Base-by-base conservation (phyloP, 2,329 filamentous ascomycete genomes). In the Emergomyces africanus region DNA sequence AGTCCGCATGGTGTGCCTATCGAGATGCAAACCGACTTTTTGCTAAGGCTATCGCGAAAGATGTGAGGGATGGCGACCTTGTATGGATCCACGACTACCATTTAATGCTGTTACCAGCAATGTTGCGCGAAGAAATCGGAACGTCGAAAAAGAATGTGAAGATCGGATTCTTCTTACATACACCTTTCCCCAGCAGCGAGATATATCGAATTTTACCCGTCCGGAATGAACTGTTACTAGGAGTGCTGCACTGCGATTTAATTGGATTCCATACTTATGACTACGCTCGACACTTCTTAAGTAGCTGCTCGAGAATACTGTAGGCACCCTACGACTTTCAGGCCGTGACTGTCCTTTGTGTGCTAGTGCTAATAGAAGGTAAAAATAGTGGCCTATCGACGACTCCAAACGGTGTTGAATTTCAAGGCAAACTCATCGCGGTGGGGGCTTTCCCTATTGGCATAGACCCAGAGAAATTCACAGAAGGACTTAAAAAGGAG, bases 11-110 rank as follows among this genome's bases (percentile, higher is more conserved):
- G 94, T 82, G 86, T 28, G 92, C 90, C 57, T 97, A 97, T 78
- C 86, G 86, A 68, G 88, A 96, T 70, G 92, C 95, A 65, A 99
- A 97, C 75, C 84, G 87, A 54, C 81, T 95, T 8, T 99, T 97
- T 69, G 92, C 94, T 61, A 86, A 92, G 76, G 86, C 88, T 15
- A 87, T 99, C 64, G 85, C 88, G 59, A 86, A 87, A 66, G 89
- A 96, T 67, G 89, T 96, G 12, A 83, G 91, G 72, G 92, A 97
- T 71, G 91, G 90, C 59, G 94, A 99, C 74, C 77, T 96, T 68
- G 87, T 99, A 68, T 99, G 94, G 94, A 89, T 99, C 5, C 94
- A 99, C 73, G 94, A 99, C 74, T 99, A 97, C 76, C 94, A 99
- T 74, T 79, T 97, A 62, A 97, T 97, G 91, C 85, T 99, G 23